Base-by-base conservation (phyloP, 2,329 filamentous ascomycete species). In the Geosmithia putterillii region DNA sequence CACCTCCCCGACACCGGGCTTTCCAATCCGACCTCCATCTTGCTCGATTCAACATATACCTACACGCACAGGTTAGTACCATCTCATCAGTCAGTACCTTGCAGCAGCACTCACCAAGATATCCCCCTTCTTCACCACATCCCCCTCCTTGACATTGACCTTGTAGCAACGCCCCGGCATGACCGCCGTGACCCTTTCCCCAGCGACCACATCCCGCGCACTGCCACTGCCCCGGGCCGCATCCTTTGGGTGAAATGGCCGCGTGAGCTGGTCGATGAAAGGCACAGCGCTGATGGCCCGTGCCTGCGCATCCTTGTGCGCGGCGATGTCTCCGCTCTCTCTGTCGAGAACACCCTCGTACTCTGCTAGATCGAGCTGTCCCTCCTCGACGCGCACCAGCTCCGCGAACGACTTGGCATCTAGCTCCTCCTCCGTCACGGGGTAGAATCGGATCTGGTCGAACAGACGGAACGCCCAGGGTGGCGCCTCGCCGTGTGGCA, bases 21-120 rank as follows among this genome's bases (percentile, higher is more conserved):
- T n/a, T 47, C 49, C 41, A 62, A 57, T 38, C 59, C 54, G n/a
- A 62, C 47, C 42, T 61, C 59, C 60, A 62, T 62, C 52, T 62
- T 62, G 42, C 57, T 61, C n/a, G 59, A 60, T 45, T 62, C 59
- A 19, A 62, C 28, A 32, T 32, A 32, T 7, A 32, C 15, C 28
- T 32, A 7, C 5, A 6, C 10, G 5, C 10, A 6, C 28, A 32
- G 28, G 10, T 32, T 32, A 9, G 10, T 32, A 32, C 15, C 10
- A 12, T 9, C 28, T 25, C 28, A 32, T 32, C 28, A 32, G 10
- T 32, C 4, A 3, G 15, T 50, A n/a, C n/a, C n/a, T n/a, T n/a
- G n/a, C n/a, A n/a, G n/a, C n/a, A n/a, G n/a, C n/a, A 40, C 19
- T 6, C 18, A 40, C n/a, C 19, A 61, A 19, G 5, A 54, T 43